These are phyloP conservation scores for Peziza echinospora DNA, from an alignment of 495 filamentous ascomycete species.

Conservation along the genomic window DNA sequence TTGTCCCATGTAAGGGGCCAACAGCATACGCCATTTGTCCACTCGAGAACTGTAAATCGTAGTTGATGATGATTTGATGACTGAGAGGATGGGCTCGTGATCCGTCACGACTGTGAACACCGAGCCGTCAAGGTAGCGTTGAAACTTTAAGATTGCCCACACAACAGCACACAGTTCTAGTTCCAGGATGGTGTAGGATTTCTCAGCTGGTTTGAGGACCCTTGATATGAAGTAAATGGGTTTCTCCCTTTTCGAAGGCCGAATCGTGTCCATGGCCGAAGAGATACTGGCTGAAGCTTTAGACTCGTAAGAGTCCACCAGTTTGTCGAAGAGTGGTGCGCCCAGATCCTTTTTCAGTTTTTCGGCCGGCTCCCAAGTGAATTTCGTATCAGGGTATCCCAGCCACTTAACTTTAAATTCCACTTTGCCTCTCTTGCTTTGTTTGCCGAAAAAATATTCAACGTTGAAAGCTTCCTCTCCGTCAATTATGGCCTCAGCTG, in stretches of 20 bases:
- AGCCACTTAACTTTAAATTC: neutral
- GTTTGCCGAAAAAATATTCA: neutral
- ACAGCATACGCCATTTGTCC: slow-evolving; percentile 1
- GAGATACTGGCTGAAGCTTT: neutral
- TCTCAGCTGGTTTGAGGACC: neutral
- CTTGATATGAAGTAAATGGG: neutral
- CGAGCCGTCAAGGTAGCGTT: slow-evolving; percentile 1
- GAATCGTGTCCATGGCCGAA: neutral
- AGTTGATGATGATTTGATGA: neutral
- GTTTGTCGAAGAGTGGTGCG: neutral
- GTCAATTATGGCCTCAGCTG: neutral
- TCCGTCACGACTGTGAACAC: neutral
- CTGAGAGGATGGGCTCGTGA: neutral
- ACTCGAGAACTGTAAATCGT: neutral
- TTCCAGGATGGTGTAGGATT: neutral
- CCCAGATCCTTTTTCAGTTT: neutral
- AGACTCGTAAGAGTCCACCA: neutral
- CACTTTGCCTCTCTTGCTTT: too few species aligned
- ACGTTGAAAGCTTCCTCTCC: neutral
- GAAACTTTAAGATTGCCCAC: neutral
- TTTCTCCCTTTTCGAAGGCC: neutral
- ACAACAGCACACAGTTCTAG: neutral
- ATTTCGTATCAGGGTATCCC: neutral
- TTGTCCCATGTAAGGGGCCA: neutral
- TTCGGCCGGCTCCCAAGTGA: neutral